Percentiles rank a stretch among this genome's conserved stretches.
These are phyloP conservation scores for Penstemon davidsonii DNA, from an alignment of 257 asterid genomes.

Conservation along the genomic window DNA sequence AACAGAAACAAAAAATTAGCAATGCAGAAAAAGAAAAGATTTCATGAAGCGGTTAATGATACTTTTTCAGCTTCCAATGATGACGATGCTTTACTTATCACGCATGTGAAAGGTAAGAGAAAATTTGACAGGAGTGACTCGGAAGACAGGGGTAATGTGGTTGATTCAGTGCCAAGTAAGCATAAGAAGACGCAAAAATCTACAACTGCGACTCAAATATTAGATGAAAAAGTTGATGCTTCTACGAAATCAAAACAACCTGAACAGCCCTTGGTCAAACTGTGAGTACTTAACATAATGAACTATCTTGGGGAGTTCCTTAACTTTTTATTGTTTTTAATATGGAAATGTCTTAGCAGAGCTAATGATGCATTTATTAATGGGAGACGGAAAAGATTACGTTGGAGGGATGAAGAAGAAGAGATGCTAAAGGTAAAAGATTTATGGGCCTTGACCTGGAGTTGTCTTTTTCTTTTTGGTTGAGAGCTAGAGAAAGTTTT, in stretches of 20 bases:
- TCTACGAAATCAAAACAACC: constrained; percentile 30
- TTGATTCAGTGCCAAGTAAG: constrained; percentile 30
- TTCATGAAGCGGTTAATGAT: constrained; percentile 34
- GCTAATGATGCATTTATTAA: constrained; percentile 22
- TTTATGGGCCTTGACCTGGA: constrained; percentile 1
- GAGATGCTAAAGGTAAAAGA: constrained; percentile 28
- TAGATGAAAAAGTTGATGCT: constrained; percentile 25
- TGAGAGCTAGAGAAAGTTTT: no score
- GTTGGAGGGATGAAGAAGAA: constrained; percentile 67
- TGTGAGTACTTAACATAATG: constrained; percentile 40
- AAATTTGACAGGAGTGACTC: constrained; percentile 30
- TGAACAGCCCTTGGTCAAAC: constrained; percentile 23
- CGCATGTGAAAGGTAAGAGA: constrained; percentile 31
- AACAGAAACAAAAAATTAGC: constrained; percentile 16
- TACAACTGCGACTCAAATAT: constrained; percentile 23
- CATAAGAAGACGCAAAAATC: constrained; percentile 30
- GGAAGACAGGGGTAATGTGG: constrained; percentile 20
- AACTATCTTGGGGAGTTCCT: neutral
- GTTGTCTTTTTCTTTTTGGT: constrained; percentile 7
- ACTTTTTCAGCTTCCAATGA: constrained; percentile 30
- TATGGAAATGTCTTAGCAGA: constrained; percentile 38
- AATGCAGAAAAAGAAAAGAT: constrained; percentile 32
- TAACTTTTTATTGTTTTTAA: neutral
- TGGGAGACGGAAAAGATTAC: constrained; percentile 45
- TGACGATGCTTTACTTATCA: constrained; percentile 24